phyloP scores from a whole-genome alignment of 148 eudicot species.

The Rhododendron ferrugineum region DNA sequence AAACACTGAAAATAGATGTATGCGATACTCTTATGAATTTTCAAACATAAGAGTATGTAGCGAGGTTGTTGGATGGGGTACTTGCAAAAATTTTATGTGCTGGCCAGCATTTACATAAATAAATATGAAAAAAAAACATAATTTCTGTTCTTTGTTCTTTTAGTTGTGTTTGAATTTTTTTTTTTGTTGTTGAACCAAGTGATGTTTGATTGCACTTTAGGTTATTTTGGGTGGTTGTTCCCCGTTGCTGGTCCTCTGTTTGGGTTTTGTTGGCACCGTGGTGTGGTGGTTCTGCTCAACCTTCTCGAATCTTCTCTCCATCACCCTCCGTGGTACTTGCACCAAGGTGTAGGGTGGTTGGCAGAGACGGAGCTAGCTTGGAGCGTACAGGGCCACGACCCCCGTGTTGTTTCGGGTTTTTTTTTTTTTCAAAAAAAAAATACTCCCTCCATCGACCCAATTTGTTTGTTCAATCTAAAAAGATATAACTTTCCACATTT shows the following conservation, averaged over 20 bases:
- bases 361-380: too few relatives aligned
- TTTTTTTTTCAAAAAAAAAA: too few relatives aligned
- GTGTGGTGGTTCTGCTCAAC: too few relatives aligned
- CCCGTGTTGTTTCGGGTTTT: too few relatives aligned
- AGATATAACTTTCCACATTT: too few relatives aligned
- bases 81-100: not conserved
- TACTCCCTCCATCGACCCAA: too few relatives aligned
- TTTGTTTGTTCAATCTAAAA: too few relatives aligned
- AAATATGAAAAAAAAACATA: not conserved
- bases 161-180: not conserved
- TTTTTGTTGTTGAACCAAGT: too few relatives aligned
- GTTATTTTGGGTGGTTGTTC: not conserved
- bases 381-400: too few relatives aligned
- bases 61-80: not conserved
- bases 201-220: not conserved
- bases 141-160: not conserved
- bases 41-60: not conserved
- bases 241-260: not conserved
- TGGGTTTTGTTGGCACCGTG: not conserved
- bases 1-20: constrained; percentile 2
- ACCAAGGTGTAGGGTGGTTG: too few relatives aligned
- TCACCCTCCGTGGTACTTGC: too few relatives aligned
- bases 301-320: too few relatives aligned
- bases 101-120: not conserved
- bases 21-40: not conserved